Evolutionary conservation across 768 basidiomycete species (phyloP), one percentile per base, ranked within the genome.

Genomic region (Mrakia hoshinonis): DNA sequence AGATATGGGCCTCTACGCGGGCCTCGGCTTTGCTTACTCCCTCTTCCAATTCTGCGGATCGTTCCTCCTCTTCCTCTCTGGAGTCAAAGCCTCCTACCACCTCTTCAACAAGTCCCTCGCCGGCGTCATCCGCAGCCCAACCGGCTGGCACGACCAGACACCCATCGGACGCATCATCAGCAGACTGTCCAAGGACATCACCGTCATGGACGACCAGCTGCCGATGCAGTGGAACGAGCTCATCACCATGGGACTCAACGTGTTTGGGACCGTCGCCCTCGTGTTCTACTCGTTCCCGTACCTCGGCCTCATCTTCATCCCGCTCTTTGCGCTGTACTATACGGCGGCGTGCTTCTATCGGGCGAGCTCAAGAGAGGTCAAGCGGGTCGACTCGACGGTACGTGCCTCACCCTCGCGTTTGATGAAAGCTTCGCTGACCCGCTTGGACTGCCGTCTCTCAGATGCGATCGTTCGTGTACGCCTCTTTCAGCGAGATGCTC

Each of bases 401-500:
- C 87, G 92, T 38, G 31, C 31, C 26, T n/a, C 54, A 47, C 96
- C 22, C 95, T 22, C 87, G 88, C n/a, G n/a, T n/a, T n/a, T n/a
- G n/a, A n/a, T n/a, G n/a, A n/a, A n/a, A n/a, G n/a, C n/a, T n/a
- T n/a, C n/a, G n/a, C n/a, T n/a, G n/a, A n/a, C n/a, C n/a, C n/a
- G n/a, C n/a, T 66, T 60, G 1, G 39, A 2, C 18, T 2, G 49
- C 7, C 36, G 20, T 1, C 39, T 69, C 20, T 36, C 67, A 65
- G 22, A 13, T 74, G 4, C 0, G 93, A 93, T 65, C 85, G 91
- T 36, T 91, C 91, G 0, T 95, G 95, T 77, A 87, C 22, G 58
- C 91, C 0, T 92, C 95, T 77, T 96, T 96, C 79, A 90, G 91
- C 2, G 93, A 96, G 80, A 89, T 89, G 26, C 82, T 96, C 18